Evolutionary conservation across 139 green algal species (phyloP), one percentile per base, ranked within the genome.

Genomic region (Picochlorum sp.): DNA sequence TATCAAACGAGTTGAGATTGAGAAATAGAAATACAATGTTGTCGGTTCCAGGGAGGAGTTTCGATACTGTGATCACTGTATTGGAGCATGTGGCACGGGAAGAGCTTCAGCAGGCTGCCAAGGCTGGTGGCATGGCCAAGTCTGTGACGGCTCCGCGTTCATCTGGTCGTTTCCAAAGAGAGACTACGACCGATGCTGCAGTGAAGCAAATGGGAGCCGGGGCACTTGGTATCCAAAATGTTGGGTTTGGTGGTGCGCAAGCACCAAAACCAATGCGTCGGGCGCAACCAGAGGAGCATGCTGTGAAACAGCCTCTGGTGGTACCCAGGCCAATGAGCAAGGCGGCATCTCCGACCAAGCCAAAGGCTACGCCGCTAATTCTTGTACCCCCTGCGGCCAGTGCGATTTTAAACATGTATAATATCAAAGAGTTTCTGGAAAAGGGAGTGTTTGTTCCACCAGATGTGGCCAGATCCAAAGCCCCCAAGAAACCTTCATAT

Each of bases 341-440:
- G 7, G 31, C 49, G 6, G n/a, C 41, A 47, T 18, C 10, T 16
- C 34, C 15, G 14, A 23, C 14, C 10, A 66, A 66, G 23, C 47
- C 24, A 26, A 55, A 34, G 24, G 52, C 54, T 38, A 63, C 68
- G 16, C 81, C 82, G 24, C 81, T 88, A 31, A 83, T 88, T 38
- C 65, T 88, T n/a, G 83, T 88, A 28, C 82, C 82, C 0, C 66
- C 70, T 5, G 82, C 62, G n/a, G 47, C 72, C 11, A 74, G 67
- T 30, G 67, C 82, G 4, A 50, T 84, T 34, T 37, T 88, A 41
- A 88, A 83, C 57, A 90, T 85, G 65, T 85, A 75, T 80, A 88
- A 88, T 49, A 64, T 62, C 16, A 31, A 14, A 45, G 18, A 45
- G 3, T 83, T 88, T 20, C 61, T 88, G 54, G 78, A 89, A 66